Evolutionary conservation across 352 stramenopile species (phyloP).

Genomic region (Vaucheria bursata): DNA sequence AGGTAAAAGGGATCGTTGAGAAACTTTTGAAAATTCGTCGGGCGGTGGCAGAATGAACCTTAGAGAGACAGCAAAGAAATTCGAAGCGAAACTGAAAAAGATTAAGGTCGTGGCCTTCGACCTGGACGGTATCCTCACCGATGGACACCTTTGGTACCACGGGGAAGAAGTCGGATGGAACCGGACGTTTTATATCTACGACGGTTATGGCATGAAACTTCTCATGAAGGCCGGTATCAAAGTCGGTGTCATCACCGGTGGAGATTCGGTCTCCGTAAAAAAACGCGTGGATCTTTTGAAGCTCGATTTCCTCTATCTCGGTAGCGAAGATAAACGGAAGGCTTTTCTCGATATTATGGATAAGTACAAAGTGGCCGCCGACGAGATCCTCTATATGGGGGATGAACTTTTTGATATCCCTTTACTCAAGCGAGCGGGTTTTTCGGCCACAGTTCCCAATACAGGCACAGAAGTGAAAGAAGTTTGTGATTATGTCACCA

Average conservation of each 20-base stretch:
- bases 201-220: slow-evolving; percentile 1
- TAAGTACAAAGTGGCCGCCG: background rate
- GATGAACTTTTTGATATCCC: slow-evolving; percentile 3
- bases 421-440: background rate
- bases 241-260: slow-evolving; percentile 1
- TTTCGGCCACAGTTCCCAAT: background rate
- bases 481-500: background rate
- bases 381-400: background rate
- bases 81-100: slow-evolving; percentile 1
- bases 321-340: background rate
- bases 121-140: background rate
- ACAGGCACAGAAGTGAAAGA: background rate
- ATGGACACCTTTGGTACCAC: background rate
- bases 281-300: background rate
- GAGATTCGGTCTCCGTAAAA: background rate
- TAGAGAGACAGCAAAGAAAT: background rate
- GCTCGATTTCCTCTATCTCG: background rate
- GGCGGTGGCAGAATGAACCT: background rate
- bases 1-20: background rate
- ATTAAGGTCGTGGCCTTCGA: background rate
- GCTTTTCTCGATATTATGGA: background rate
- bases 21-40: background rate
- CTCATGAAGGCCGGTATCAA: background rate
- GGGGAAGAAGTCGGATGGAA: background rate
- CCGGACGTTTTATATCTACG: background rate